Base-by-base conservation (phyloP, 208 protist genomes). In the Vickermania ingenoplastis region DNA sequence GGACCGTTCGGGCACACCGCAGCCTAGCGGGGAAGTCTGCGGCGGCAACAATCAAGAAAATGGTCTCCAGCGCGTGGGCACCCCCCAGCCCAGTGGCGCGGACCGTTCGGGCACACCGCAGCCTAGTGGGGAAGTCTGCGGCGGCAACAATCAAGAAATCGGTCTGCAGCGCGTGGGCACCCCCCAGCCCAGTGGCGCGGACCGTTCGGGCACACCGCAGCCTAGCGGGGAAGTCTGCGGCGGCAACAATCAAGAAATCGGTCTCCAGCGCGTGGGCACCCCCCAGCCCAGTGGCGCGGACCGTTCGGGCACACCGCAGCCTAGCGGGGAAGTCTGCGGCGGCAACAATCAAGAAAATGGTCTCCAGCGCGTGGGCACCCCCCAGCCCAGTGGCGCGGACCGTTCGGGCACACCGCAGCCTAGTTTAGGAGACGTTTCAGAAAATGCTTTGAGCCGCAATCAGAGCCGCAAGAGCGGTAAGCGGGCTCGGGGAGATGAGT, bases 391-490 rank as follows among this genome's bases (percentile, higher is more conserved):
- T 7, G 36, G 36, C 11, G 11, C 17, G 11, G 17, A 45, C 36
- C 7, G 36, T 17, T 45, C 36, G 36, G n/a, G n/a, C n/a, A n/a
- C n/a, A n/a, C n/a, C n/a, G n/a, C n/a, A n/a, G n/a, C n/a, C n/a
- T n/a, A n/a, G n/a, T n/a, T n/a, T n/a, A n/a, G n/a, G n/a, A n/a
- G 36, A 45, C 7, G 36, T 7, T n/a, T 55, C 24, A 28, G 51
- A 22, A 17, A 29, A 22, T 59, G 13, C 23, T 7, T 86, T 89
- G 79, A 84, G 81, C 51, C 72, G 86, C 17, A 90, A 89, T 59
- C 81, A 91, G 53, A 85, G 71, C 53, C 63, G 82, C 48, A 85
- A 81, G 29, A 74, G 78, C 31, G 80, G 80, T 25, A 91, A 90
- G 71, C 79, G 81, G 24, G 71, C 65, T 14, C 63, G 81, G 24